Evolutionary conservation across 441 rosid species (phyloP).

Genomic region (Arabidopsis hybrid): DNA sequence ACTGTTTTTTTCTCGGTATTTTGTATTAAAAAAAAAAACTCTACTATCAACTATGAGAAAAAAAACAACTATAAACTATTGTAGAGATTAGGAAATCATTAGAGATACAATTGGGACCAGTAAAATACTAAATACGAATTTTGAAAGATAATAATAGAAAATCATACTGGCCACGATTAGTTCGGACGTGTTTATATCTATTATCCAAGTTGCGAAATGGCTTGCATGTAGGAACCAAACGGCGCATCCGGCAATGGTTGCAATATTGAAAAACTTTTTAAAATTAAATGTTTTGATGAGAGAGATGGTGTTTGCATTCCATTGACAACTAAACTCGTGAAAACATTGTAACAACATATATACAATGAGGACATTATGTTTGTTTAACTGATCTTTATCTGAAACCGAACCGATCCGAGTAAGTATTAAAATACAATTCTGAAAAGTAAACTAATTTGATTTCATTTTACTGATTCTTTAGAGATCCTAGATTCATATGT

Average conservation of each 20-base stretch:
- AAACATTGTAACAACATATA: not conserved
- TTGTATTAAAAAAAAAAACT: too few relatives aligned
- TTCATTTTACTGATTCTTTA: not conserved
- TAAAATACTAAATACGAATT: too few relatives aligned
- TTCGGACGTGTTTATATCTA: too few relatives aligned
- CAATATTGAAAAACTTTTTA: too few relatives aligned
- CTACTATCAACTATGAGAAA: too few relatives aligned
- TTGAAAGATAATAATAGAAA: too few relatives aligned
- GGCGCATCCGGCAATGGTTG: too few relatives aligned
- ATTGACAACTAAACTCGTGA: not conserved
- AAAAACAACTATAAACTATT: too few relatives aligned
- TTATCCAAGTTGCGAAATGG: not conserved
- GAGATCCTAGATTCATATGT: not conserved
- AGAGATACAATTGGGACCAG: too few relatives aligned
- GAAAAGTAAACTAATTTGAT: not conserved
- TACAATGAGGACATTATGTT: not conserved
- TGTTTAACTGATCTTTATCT: not conserved
- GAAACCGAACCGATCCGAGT: not conserved
- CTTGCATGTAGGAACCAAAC: not conserved
- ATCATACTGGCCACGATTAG: too few relatives aligned
- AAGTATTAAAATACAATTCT: not conserved
- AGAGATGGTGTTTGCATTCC: not conserved
- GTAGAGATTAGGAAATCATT: too few relatives aligned
- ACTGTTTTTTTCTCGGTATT: too few relatives aligned
- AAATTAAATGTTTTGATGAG: not conserved